phyloP scores from a whole-genome alignment of 257 asterid genomes.

The Ophiorrhiza pumila region DNA sequence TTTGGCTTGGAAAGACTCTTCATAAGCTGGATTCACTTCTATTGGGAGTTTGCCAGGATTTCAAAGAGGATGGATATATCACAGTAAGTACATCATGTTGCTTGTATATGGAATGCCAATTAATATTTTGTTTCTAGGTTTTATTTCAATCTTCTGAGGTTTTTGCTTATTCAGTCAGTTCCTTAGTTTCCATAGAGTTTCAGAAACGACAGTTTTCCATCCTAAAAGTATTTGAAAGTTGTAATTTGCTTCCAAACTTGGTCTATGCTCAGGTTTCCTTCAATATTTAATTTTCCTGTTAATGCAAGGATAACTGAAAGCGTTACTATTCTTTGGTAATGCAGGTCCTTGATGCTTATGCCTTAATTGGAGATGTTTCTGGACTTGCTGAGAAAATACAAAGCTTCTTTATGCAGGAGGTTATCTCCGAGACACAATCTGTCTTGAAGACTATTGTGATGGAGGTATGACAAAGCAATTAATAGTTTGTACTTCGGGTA shows the following conservation, averaged over 20 bases:
- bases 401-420: conserved; percentile 98
- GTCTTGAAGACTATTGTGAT: conserved; percentile 72
- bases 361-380: conserved; percentile 92
- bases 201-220: not conserved
- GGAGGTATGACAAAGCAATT: conserved; percentile 49
- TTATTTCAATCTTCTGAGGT: not conserved
- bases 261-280: not conserved
- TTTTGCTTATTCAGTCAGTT: not conserved
- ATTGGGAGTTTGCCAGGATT: conserved; percentile 83
- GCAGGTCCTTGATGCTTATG: conserved; percentile 97
- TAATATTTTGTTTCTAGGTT: not conserved
- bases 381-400: conserved; percentile 97
- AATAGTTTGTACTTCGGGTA: not conserved
- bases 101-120: not conserved
- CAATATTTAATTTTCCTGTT: not conserved
- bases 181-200: not conserved
- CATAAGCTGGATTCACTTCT: conserved; percentile 92
- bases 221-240: not conserved
- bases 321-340: not conserved
- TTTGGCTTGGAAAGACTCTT: conserved; percentile 94
- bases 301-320: not conserved
- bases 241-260: not conserved
- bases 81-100: conserved; percentile 59
- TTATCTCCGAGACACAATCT: conserved; percentile 87
- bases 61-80: conserved; percentile 78